phyloP scores from a whole-genome alignment of 768 basidiomycete genomes.

The Pleurotus eryngii region DNA sequence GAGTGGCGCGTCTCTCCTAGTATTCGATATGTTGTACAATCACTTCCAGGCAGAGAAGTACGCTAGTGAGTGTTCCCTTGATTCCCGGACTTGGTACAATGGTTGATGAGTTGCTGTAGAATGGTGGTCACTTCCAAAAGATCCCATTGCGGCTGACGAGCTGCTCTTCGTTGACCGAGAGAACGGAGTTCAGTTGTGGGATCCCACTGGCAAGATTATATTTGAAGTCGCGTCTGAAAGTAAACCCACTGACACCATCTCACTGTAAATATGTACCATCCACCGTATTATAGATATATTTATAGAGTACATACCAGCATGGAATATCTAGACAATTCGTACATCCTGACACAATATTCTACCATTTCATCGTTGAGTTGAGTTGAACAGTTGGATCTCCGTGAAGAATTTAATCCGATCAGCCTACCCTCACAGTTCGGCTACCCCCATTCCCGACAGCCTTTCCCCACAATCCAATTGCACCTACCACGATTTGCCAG shows the following conservation, averaged over 20 bases:
- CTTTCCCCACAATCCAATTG: background rate
- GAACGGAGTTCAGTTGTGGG: background rate
- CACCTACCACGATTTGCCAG: background rate
- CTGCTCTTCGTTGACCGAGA: background rate
- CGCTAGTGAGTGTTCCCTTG: background rate
- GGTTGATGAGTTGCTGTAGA: background rate
- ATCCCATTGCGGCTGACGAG: background rate
- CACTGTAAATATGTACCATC: too few species aligned
- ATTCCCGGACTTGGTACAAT: too few species aligned
- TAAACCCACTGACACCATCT: too few species aligned
- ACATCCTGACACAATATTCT: too few species aligned
- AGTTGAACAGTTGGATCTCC: too few species aligned
- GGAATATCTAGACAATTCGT: too few species aligned
- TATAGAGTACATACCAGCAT: too few species aligned
- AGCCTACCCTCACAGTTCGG: background rate
- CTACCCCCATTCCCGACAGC: background rate
- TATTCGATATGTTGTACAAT: conserved; percentile 8
- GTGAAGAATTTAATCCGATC: too few species aligned
- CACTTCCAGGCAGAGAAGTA: conserved; percentile 11
- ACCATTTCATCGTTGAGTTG: too few species aligned
- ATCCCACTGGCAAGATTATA: background rate
- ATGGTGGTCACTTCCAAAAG: background rate
- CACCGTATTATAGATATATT: too few species aligned
- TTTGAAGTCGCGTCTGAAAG: too few species aligned
- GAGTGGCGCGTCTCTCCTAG: background rate